Evolutionary conservation across 2,329 filamentous ascomycete genomes (phyloP).

Genomic region (Aspergillus ochraceus): DNA sequence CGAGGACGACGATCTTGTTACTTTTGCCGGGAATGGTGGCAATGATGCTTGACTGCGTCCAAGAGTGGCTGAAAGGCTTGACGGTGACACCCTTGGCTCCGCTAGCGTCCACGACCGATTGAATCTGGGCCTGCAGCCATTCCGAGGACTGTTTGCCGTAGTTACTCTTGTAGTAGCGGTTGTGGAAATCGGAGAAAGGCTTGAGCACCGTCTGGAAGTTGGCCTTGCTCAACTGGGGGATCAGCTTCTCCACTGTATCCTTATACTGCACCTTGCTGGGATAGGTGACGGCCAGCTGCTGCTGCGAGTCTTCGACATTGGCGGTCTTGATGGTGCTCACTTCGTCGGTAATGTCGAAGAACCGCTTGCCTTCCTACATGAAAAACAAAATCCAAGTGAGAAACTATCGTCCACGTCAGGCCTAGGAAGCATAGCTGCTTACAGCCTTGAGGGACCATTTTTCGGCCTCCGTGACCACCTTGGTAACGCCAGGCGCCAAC

Average conservation of each 20-base stretch:
- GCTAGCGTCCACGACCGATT: not conserved
- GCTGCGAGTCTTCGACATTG: not conserved
- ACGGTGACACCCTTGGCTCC: constrained; percentile 2
- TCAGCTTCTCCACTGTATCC: not conserved
- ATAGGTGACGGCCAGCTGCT: not conserved
- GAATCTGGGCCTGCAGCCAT: constrained; percentile 2
- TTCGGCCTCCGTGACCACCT: constrained; percentile 2
- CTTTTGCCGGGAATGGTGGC: constrained; percentile 2
- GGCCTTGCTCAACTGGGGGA: constrained; percentile 1
- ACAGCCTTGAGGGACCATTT: constrained; percentile 5
- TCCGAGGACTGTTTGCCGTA: constrained; percentile 2
- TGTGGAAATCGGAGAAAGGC: constrained; percentile 3
- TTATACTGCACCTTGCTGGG: not conserved
- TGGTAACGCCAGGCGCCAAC: not conserved
- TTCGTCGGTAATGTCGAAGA: constrained; percentile 2
- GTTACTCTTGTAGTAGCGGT: constrained; percentile 2
- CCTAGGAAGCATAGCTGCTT: not conserved
- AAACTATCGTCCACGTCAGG: not conserved
- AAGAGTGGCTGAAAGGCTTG: not conserved
- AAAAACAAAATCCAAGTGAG: not conserved
- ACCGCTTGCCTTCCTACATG: not conserved
- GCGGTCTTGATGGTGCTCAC: not conserved
- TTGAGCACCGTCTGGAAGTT: constrained; percentile 1
- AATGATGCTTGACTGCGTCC: constrained; percentile 1
- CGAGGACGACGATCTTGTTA: not conserved